Percentiles rank a stretch among this genome's conserved stretches.
phyloP scores from a whole-genome alignment of 805 yeast genomes.

The Metschnikowia cubensis region DNA sequence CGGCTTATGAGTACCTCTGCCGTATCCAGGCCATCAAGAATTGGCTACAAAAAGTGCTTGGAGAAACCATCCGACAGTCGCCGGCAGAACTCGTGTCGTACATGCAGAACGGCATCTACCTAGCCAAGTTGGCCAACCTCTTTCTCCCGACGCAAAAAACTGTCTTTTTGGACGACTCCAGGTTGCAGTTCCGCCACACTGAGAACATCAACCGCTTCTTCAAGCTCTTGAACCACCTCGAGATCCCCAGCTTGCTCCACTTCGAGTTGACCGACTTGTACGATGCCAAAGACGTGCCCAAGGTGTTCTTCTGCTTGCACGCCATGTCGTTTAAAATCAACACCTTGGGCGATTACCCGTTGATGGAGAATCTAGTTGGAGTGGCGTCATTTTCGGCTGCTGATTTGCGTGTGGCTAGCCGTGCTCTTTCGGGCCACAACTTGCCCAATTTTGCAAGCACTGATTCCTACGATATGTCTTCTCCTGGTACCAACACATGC shows the following conservation, averaged over 20 bases:
- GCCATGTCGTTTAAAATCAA: slow-evolving; percentile 76
- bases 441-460: slow-evolving; percentile 69
- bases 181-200: slow-evolving; percentile 81
- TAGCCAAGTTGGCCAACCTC: slow-evolving; percentile 72
- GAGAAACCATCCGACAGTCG: slow-evolving; percentile 50
- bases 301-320: slow-evolving; percentile 89
- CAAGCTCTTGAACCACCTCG: slow-evolving; percentile 59
- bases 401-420: slow-evolving; percentile 66
- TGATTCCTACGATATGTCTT: slow-evolving; percentile 24
- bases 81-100: slow-evolving; percentile 59
- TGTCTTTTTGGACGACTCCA: slow-evolving; percentile 51
- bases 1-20: slow-evolving; percentile 71
- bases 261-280: slow-evolving; percentile 92
- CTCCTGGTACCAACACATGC: slow-evolving; percentile 15
- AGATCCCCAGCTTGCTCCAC: slow-evolving; percentile 80
- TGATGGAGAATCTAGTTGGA: slow-evolving; percentile 60
- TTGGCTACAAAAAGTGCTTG: slow-evolving; percentile 69
- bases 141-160: slow-evolving; percentile 63
- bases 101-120: slow-evolving; percentile 76
- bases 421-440: slow-evolving; percentile 61
- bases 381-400: slow-evolving; percentile 58
- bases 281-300: slow-evolving; percentile 88
- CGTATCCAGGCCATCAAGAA: slow-evolving; percentile 75
- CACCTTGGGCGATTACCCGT: slow-evolving; percentile 53
- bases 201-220: slow-evolving; percentile 89